These are phyloP conservation scores for Haplosporangium gracile DNA, from an alignment of 192 early-diverging fungal species.

Conservation along the genomic window DNA sequence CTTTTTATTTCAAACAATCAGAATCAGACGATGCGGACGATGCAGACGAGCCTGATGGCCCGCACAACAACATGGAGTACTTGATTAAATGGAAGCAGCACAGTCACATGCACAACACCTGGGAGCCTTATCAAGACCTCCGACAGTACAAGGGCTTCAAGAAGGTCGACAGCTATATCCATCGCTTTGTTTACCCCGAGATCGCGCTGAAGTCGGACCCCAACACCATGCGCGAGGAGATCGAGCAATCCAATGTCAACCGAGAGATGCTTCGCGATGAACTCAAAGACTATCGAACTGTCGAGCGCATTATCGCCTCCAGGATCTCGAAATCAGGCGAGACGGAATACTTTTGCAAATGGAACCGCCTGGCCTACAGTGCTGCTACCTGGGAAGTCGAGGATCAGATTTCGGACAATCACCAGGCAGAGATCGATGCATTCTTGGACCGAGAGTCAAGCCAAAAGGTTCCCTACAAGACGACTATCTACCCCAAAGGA, in stretches of 20 bases:
- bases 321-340: conserved; percentile 64
- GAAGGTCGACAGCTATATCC: conserved; percentile 90
- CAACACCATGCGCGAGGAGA: conserved; percentile 83
- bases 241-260: conserved; percentile 90
- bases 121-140: conserved; percentile 82
- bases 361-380: conserved; percentile 89
- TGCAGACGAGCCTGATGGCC: conserved; percentile 56
- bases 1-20: background rate
- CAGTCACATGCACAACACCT: conserved; percentile 93
- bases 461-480: conserved; percentile 79
- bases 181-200: conserved; percentile 75
- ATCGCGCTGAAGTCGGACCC: conserved; percentile 53
- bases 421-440: conserved; percentile 88
- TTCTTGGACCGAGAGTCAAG: conserved; percentile 86
- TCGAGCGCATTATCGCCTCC: conserved; percentile 90
- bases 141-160: conserved; percentile 84
- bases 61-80: conserved; percentile 78
- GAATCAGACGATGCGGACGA: conserved; percentile 29
- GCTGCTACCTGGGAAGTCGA: conserved; percentile 92
- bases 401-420: conserved; percentile 74
- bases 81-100: conserved; percentile 96
- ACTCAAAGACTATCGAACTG: conserved; percentile 85
- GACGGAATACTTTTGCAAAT: conserved; percentile 94
- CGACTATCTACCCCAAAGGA: conserved; percentile 61
- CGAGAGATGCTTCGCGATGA: conserved; percentile 83